These are phyloP conservation scores for Ophiostoma pallidulum DNA, from an alignment of 2,329 filamentous ascomycete species.

Conservation along the genomic window DNA sequence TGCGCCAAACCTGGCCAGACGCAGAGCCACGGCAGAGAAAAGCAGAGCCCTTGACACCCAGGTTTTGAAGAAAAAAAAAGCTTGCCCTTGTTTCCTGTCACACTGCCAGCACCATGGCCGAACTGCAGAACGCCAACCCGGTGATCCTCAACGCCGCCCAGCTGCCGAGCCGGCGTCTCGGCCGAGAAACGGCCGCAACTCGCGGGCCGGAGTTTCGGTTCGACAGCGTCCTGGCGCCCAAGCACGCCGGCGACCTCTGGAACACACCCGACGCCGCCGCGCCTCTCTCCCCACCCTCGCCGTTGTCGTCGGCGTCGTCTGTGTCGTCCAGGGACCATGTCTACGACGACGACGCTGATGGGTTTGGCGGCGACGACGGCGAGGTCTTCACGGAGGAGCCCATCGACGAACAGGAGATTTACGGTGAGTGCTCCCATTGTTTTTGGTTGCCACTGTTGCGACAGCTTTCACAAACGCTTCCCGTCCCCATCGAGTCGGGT, in stretches of 20 bases:
- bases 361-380: constrained; percentile 19
- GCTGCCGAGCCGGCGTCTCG: constrained; percentile 67
- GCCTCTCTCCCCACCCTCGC: constrained; percentile 15
- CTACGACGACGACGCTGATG: constrained; percentile 18
- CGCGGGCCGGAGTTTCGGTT: constrained; percentile 39
- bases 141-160: constrained; percentile 83
- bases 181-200: constrained; percentile 38
- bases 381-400: constrained; percentile 62
- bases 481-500: too few relatives aligned
- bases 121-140: constrained; percentile 74
- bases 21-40: too few relatives aligned
- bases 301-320: constrained; percentile 27
- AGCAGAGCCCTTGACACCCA: too few relatives aligned
- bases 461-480: too few relatives aligned
- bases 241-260: constrained; percentile 22
- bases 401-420: constrained; percentile 96
- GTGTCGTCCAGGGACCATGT: constrained; percentile 24
- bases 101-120: constrained; percentile 32
- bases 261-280: constrained; percentile 19
- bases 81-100: too few relatives aligned
- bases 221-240: constrained; percentile 36
- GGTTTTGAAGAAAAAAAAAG: too few relatives aligned
- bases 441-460: neutral
- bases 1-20: neutral
- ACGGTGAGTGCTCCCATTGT: constrained; percentile 47